Percentiles rank a stretch among this genome's conserved stretches.
phyloP scores from a whole-genome alignment of 2,329 filamentous ascomycete species.

The Venturia pyrina region DNA sequence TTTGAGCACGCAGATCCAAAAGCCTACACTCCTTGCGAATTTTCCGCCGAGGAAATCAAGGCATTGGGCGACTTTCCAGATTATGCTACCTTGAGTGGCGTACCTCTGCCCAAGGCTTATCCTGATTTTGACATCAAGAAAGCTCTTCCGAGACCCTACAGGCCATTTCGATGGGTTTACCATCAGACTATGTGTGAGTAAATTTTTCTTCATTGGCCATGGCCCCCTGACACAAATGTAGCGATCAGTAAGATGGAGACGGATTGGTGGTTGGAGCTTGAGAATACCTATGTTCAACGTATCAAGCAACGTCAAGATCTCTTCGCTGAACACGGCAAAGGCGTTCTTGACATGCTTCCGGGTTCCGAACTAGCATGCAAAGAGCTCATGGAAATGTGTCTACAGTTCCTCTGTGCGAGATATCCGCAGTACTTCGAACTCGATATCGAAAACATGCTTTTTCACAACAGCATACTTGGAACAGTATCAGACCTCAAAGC shows the following conservation, averaged over 20 bases:
- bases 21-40: constrained; percentile 54
- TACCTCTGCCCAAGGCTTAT: constrained; percentile 58
- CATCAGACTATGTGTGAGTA: constrained; percentile 83
- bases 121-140: constrained; percentile 56
- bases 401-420: constrained; percentile 68
- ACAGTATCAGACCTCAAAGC: constrained; percentile 50
- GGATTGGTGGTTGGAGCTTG: constrained; percentile 85
- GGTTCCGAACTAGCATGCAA: constrained; percentile 72
- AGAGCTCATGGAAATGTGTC: constrained; percentile 76
- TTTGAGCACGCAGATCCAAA: constrained; percentile 20
- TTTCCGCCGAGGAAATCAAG: constrained; percentile 59
- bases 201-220: background rate
- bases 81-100: constrained; percentile 64
- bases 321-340: constrained; percentile 50
- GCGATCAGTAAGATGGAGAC: constrained; percentile 60
- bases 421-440: constrained; percentile 68
- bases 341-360: constrained; percentile 58
- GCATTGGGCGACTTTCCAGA: constrained; percentile 68
- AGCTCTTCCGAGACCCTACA: constrained; percentile 63
- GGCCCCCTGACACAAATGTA: background rate
- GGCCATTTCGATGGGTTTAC: constrained; percentile 75
- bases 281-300: constrained; percentile 57
- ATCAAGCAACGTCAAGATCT: constrained; percentile 60
- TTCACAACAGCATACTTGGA: constrained; percentile 60
- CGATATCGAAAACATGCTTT: constrained; percentile 41